A percentile compares a stretch with the other conserved stretches of the same genome.
Evolutionary conservation across 2,329 filamentous ascomycete genomes (phyloP).

Genomic region (Didymella arachidicola): DNA sequence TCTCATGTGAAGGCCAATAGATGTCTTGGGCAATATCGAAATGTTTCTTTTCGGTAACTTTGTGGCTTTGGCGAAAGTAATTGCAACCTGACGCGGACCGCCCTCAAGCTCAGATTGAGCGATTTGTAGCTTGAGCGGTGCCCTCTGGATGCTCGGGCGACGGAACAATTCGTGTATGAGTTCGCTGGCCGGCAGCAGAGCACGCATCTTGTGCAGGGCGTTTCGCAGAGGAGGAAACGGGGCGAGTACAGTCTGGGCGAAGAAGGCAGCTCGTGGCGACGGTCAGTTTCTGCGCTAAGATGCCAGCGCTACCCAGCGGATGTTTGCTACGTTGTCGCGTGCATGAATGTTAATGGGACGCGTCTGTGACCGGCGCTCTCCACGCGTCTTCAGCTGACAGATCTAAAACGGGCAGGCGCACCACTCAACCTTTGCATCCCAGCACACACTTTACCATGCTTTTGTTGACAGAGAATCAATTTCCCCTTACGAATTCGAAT

Average conservation of each 20-base stretch:
- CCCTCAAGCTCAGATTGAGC: not conserved
- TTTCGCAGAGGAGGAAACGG: not conserved
- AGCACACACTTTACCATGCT: not conserved
- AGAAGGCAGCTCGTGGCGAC: not conserved
- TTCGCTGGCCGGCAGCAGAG: not conserved
- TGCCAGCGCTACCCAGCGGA: no score
- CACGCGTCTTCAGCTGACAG: not conserved
- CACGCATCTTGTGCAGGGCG: not conserved
- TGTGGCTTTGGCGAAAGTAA: not conserved
- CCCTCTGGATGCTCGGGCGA: not conserved
- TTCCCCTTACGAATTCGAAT: not conserved
- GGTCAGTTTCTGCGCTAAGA: not conserved
- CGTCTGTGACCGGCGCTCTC: not conserved
- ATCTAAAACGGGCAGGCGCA: not conserved
- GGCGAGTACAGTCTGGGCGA: not conserved
- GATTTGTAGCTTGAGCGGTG: not conserved
- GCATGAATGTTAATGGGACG: not conserved
- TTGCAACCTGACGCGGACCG: not conserved
- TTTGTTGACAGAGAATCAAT: no score
- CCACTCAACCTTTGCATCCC: not conserved
- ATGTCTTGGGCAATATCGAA: constrained; percentile 9
- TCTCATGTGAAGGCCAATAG: constrained; percentile 13
- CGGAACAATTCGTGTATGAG: not conserved
- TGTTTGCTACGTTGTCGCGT: not conserved
- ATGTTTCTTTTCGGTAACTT: not conserved